A percentile compares a stretch with the other conserved stretches of the same genome.
Evolutionary conservation across 768 basidiomycete genomes (phyloP).

Genomic region (Agaricus blazei): DNA sequence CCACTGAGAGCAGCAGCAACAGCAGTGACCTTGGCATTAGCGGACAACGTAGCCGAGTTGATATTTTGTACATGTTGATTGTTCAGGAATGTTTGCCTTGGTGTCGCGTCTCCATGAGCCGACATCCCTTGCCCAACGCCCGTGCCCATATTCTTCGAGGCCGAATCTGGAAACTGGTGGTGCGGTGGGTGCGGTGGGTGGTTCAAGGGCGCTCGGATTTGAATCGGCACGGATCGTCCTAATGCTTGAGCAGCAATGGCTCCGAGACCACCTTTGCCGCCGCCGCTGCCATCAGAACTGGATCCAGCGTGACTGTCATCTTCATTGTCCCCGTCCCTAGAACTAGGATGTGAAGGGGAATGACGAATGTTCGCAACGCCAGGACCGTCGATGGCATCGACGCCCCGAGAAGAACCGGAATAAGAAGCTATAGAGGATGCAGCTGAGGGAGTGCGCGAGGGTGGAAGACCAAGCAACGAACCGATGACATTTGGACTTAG

Average conservation of each 20-base stretch:
- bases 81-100: slow-evolving; percentile 14
- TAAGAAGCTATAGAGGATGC: slow-evolving; percentile 24
- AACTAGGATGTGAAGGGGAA: slow-evolving; percentile 36
- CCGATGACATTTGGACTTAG: slow-evolving; percentile 69
- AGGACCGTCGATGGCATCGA: not conserved
- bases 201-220: slow-evolving; percentile 14
- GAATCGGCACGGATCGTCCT: not conserved
- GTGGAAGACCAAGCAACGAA: slow-evolving; percentile 52
- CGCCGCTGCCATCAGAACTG: slow-evolving; percentile 20
- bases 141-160: slow-evolving; percentile 7
- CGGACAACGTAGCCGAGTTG: not conserved
- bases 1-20: not conserved
- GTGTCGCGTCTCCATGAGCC: slow-evolving; percentile 11
- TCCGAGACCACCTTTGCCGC: not conserved
- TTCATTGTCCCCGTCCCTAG: slow-evolving; percentile 58
- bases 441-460: slow-evolving; percentile 35
- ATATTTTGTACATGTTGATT: slow-evolving; percentile 1
- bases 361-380: slow-evolving; percentile 11
- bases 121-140: not conserved
- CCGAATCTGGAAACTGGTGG: slow-evolving; percentile 14
- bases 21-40: not conserved
- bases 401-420: not conserved
- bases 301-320: slow-evolving; percentile 30
- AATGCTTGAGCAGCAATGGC: not conserved
- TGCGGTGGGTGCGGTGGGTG: not conserved